These are phyloP conservation scores for Schwanniomyces sp. DNA, from an alignment of 805 yeast genomes.

Conservation along the genomic window DNA sequence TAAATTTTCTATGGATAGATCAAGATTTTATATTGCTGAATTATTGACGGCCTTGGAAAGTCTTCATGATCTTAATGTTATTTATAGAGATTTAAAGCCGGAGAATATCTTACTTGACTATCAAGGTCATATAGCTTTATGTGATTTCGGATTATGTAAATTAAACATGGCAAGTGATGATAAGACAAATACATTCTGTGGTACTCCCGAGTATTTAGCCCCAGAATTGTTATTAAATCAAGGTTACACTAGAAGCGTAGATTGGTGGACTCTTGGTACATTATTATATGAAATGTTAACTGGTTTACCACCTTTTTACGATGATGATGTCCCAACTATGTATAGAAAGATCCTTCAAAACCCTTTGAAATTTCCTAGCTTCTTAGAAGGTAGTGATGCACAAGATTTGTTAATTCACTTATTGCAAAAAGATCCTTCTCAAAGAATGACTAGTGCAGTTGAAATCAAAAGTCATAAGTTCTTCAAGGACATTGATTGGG, in stretches of 20 bases:
- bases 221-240: conserved; percentile 90
- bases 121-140: conserved; percentile 95
- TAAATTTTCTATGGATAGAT: conserved; percentile 80
- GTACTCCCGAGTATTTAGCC: conserved; percentile 96
- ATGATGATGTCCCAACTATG: conserved; percentile 91
- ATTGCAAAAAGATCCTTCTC: conserved; percentile 80
- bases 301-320: conserved; percentile 96
- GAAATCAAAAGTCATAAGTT: conserved; percentile 84
- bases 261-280: conserved; percentile 98
- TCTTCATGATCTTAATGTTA: conserved; percentile 85
- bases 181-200: conserved; percentile 91
- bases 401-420: conserved; percentile 73
- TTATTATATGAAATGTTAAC: conserved; percentile 93
- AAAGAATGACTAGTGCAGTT: conserved; percentile 77
- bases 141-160: conserved; percentile 97
- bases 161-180: conserved; percentile 90
- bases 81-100: conserved; percentile 94
- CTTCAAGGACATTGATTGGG: conserved; percentile 90
- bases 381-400: conserved; percentile 78
- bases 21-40: conserved; percentile 94
- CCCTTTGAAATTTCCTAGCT: conserved; percentile 84
- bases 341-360: conserved; percentile 89
- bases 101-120: conserved; percentile 92
- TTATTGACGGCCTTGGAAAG: conserved; percentile 90
- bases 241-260: conserved; percentile 94